Conservation (phyloP, 1,284 basidiomycete genomes). For the Veloboletus limbatus region DNA sequence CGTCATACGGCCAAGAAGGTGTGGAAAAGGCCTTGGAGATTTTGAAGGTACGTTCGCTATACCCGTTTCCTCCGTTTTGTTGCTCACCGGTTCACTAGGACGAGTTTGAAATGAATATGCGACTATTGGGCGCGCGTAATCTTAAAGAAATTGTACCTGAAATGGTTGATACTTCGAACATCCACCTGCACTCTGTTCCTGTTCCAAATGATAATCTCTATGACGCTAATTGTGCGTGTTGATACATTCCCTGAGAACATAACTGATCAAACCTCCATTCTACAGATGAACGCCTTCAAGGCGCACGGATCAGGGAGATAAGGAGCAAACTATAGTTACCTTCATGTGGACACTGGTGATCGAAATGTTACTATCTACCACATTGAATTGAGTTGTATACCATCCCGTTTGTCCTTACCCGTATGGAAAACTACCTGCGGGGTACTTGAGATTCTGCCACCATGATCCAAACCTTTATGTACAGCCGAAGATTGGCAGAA, state of each 20-base stretch:
- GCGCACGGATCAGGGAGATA: conserved; percentile 48
- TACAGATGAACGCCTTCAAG: conserved; percentile 43
- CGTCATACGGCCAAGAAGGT: conserved; percentile 81
- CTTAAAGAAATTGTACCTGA: conserved; percentile 76
- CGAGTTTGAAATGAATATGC: conserved; percentile 94
- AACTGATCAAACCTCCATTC: conserved; percentile 36
- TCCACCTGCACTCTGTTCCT: conserved; percentile 59
- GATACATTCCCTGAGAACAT: not conserved
- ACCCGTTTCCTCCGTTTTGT: not conserved
- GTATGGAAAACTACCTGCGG: not conserved
- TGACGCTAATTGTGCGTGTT: conserved; percentile 69
- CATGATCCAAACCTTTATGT: not conserved
- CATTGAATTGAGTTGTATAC: conserved; percentile 1
- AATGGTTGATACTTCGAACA: conserved; percentile 84
- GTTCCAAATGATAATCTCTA: conserved; percentile 75
- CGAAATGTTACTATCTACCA: not conserved
- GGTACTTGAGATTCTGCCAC: not conserved
- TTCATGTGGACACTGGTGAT: not conserved
- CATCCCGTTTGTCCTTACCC: conserved; percentile 2
- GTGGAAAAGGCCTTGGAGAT: conserved; percentile 78
- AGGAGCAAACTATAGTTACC: conserved; percentile 47
- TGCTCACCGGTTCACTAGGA: conserved; percentile 50
- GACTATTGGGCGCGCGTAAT: conserved; percentile 79
- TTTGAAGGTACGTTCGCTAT: conserved; percentile 54
- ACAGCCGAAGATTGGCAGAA: too few species aligned